A percentile compares a stretch with the other conserved stretches of the same genome.
These are phyloP conservation scores for Phylloporus rhodoxanthus DNA, from an alignment of 768 basidiomycete species.

Conservation along the genomic window DNA sequence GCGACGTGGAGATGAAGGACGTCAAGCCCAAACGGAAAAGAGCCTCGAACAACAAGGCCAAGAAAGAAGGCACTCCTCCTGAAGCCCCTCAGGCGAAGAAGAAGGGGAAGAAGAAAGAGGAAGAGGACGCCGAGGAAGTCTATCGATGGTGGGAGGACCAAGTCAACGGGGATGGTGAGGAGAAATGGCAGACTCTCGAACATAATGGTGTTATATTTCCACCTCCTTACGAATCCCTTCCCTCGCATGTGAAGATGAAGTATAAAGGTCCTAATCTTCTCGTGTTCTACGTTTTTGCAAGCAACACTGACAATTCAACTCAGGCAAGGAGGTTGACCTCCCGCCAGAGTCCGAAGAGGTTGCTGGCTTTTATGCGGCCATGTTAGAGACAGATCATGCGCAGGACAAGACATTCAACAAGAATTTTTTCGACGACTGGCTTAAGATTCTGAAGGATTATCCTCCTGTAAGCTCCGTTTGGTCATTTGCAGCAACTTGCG, in stretches of 20 bases:
- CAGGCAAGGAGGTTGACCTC: constrained; percentile 75
- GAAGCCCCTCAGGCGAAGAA: constrained; percentile 45
- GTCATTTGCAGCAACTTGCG: constrained; percentile 1
- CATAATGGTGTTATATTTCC: constrained; percentile 96
- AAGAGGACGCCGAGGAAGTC: constrained; percentile 59
- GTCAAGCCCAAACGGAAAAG: constrained; percentile 41
- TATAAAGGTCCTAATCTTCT: constrained; percentile 68
- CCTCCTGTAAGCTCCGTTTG: constrained; percentile 64
- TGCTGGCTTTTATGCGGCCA: constrained; percentile 90
- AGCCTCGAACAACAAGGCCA: constrained; percentile 46
- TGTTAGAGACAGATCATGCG: constrained; percentile 90
- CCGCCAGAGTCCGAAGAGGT: constrained; percentile 91
- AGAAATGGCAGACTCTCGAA: constrained; percentile 93
- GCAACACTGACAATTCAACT: constrained; percentile 15
- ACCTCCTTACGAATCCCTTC: constrained; percentile 85
- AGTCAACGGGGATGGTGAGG: constrained; percentile 64
- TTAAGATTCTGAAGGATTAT: constrained; percentile 64
- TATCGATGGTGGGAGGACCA: constrained; percentile 87
- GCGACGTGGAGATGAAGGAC: constrained; percentile 43
- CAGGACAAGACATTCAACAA: constrained; percentile 82
- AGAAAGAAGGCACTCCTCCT: constrained; percentile 41
- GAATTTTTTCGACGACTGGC: constrained; percentile 95
- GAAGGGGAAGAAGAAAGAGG: constrained; percentile 53
- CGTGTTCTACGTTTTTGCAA: constrained; percentile 6
- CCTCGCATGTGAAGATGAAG: constrained; percentile 82